Base-by-base conservation (phyloP, 441 rosid genomes). In the Aquilaria agallochum region DNA sequence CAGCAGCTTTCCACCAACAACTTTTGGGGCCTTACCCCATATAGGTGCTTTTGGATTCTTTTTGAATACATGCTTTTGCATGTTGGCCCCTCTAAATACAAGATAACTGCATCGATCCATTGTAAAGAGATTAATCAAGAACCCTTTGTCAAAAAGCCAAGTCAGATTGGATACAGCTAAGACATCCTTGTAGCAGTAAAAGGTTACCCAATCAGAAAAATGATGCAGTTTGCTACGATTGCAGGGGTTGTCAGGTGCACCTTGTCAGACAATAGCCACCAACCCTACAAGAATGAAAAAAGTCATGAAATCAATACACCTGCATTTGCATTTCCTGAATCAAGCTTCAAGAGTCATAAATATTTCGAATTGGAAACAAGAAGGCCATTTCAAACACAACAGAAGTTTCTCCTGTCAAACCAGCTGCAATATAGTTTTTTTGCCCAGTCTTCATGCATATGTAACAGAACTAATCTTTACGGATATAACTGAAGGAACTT, bases 31-130 rank as follows among this genome's bases (percentile, higher is more conserved):
- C 71, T 62, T 79, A 42, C 96, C 96, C 99, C 99, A 89, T 55
- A 83, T 86, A 59, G 50, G 87, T 55, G 83, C 83, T 74, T 89
- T 83, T 31, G 96, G 94, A 64, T 91, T 80, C 87, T 86, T 87
- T 73, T 91, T 94, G 75, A 94, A 91, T 10, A 69, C 72, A 67
- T 91, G 99, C 64, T 91, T 94, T 79, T 91, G 89, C 69, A 80
- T 88, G 85, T 94, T 91, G 51, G 96, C 85, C 58, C 99, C 99
- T 79, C 90, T 58, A 52, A 89, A 91, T 49, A 89, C 97, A 80
- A 79, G 67, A 67, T 91, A 89, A 40, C 99, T 94, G 84, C 56
- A 55, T 5, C 60, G 53, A 59, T 31, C 59, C 5, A 50, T 5
- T n/a, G 5, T 2, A 40, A 55, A 51, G 65, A 47, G 62, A n/a